phyloP scores from a whole-genome alignment of 768 basidiomycete species.

The Hygrophorus russula region DNA sequence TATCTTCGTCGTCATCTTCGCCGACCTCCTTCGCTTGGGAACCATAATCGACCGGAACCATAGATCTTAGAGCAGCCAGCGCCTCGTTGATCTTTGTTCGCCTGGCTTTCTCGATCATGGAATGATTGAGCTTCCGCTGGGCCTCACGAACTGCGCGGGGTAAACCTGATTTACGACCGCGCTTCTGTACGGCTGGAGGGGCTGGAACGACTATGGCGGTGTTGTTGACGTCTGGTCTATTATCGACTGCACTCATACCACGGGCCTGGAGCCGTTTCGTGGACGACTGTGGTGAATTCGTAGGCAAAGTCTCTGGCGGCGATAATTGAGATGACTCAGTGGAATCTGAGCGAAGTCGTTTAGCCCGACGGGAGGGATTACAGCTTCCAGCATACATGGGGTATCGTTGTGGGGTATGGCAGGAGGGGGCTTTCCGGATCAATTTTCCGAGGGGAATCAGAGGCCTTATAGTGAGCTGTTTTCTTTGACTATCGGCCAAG shows the following conservation, averaged over 20 bases:
- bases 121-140: slow-evolving; percentile 87
- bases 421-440: slow-evolving; percentile 4
- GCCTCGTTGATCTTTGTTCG: slow-evolving; percentile 96
- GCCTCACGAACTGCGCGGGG: slow-evolving; percentile 75
- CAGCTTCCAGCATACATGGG: slow-evolving; percentile 21
- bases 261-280: too few species aligned
- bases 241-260: slow-evolving; percentile 10
- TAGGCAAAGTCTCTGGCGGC: too few species aligned
- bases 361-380: slow-evolving; percentile 28
- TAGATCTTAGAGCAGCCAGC: slow-evolving; percentile 58
- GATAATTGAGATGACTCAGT: slow-evolving; percentile 5
- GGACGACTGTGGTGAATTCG: too few species aligned
- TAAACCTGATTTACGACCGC: slow-evolving; percentile 63
- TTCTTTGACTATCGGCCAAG: background rate
- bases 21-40: slow-evolving; percentile 11
- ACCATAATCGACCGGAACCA: slow-evolving; percentile 58
- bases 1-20: slow-evolving; percentile 26
- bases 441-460: background rate
- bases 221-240: slow-evolving; percentile 8
- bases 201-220: slow-evolving; percentile 8
- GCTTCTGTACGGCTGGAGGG: slow-evolving; percentile 28
- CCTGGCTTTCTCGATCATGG: slow-evolving; percentile 87
- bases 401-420: slow-evolving; percentile 4
- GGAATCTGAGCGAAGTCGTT: slow-evolving; percentile 15
- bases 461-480: background rate